A percentile compares a stretch with the other conserved stretches of the same genome.
phyloP scores from a whole-genome alignment of 1,284 basidiomycete genomes.

The Trichosporon sp. region DNA sequence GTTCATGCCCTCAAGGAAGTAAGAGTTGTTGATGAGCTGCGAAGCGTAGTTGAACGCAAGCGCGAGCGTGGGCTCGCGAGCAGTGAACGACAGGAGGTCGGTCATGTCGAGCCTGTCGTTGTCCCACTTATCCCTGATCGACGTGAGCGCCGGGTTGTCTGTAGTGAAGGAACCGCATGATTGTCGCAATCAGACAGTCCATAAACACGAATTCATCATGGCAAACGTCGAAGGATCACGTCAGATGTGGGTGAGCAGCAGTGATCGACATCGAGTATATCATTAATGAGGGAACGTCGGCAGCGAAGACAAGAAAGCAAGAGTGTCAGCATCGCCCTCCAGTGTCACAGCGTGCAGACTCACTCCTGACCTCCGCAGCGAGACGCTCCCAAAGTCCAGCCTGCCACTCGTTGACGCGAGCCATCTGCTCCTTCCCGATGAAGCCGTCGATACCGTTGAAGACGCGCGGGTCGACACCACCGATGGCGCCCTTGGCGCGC shows the following conservation, averaged over 20 bases:
- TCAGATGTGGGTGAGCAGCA: not conserved
- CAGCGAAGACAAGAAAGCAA: not conserved
- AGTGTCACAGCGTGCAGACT: constrained; percentile 11
- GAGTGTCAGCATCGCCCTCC: not conserved
- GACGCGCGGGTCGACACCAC: constrained; percentile 36
- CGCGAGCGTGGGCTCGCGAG: constrained; percentile 57
- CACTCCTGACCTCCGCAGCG: constrained; percentile 43
- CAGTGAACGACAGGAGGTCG: constrained; percentile 62
- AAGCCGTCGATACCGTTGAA: constrained; percentile 35
- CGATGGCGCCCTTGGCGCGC: constrained; percentile 7
- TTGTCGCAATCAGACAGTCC: not conserved
- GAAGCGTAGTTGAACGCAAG: constrained; percentile 88
- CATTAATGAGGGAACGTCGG: too few relatives aligned
- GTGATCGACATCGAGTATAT: not conserved
- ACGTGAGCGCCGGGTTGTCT: constrained; percentile 39
- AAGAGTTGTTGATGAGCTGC: constrained; percentile 89
- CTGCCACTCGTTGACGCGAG: constrained; percentile 41
- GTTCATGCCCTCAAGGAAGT: constrained; percentile 74
- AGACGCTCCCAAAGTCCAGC: constrained; percentile 42
- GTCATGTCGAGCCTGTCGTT: constrained; percentile 38
- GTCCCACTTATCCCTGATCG: constrained; percentile 43
- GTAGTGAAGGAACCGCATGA: not conserved
- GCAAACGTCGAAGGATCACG: not conserved
- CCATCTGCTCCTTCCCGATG: constrained; percentile 32
- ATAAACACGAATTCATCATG: not conserved